Evolutionary conservation across 1,284 basidiomycete genomes (phyloP), one percentile per base, ranked within the genome.

Genomic region (Tilletia caries): DNA sequence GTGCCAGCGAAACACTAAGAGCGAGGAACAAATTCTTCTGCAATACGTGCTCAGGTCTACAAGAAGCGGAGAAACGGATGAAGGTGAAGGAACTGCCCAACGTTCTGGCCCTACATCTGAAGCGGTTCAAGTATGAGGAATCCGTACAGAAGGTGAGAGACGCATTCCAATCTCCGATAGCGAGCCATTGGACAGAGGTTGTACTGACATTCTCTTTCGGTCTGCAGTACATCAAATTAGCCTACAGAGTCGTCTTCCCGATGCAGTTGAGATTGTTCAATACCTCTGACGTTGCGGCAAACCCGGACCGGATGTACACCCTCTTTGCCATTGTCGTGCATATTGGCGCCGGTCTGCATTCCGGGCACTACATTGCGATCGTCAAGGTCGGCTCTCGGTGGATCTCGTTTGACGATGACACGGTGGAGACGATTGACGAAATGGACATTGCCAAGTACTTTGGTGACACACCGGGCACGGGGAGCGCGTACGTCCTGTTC

Each of bases 11-110:
- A 85, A 98, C 97, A 94, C 88, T 98, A 23, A 95, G 93, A 78
- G 92, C 95, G 81, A 91, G 89, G 83, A 98, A 98, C 87, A 98
- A 98, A 85, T 98, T 98, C 84, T 97, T 94, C 84, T 98, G 95
- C 83, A 96, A 98, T 84, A 89, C 90, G 20, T 98, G 95, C 84
- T 95, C 94, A 78, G 93, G 94, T 66, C 85, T 98, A 29, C 95
- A 98, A 83, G 96, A 98, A 84, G 95, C 96, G 0, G 95, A 98
- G 86, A 95, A 96, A 86, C 88, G 95, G 75, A 98, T 98, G 93
- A 97, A 97, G 85, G 94, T 98, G 84, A 96, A 97, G 86, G 91
- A 90, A 76, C 87, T 97, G 3, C 94, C 95, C 5, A 94, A 97
- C 82, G 88, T 98, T 48, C 89, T 98, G 32, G 93, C 95, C 15